Evolutionary conservation across 169 alveolate genomes (phyloP), one percentile per base, ranked within the genome.

Genomic region (Blepharisma undulans): DNA sequence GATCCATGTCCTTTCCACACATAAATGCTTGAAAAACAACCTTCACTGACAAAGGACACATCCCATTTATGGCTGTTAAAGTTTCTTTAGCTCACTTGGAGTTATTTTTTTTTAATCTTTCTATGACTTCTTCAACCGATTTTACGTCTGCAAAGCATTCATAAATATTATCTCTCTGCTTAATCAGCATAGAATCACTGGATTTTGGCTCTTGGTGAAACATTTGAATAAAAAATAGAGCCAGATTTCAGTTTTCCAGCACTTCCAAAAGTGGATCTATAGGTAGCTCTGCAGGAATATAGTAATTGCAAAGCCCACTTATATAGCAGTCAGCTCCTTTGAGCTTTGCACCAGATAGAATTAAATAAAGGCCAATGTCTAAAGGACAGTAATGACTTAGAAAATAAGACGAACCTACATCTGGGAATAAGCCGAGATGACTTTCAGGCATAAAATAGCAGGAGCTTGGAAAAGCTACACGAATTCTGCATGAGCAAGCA

Each of bases 381-480:
- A 93, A 36, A n/a, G 93, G 90, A 72, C 95, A 89, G 27, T 27
- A 30, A 84, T 96, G 94, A 21, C 97, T 90, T 71, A 97, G 91
- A 94, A 96, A 95, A 88, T 94, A 97, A 21, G 97, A 87, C 12
- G 97, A 98, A 6, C 98, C 99, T 18, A 96, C 98, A 93, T 98
- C 98, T 25, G 99, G 97, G 84, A 97, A 96, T 78, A 96, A 94
- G 59, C 98, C 99, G 32, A 98, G 95, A 36, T 92, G 95, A 21
- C 96, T 96, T 93, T 98, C 99, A 22, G 99, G 99, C 99, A 98
- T 98, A 0, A 98, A 97, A 76, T 92, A 96, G 22, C 93, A 91
- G 32, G 98, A 94, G 21, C 93, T 95, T 76, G 96, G 97, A 29
- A 98, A 96, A 5, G 98, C 98, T 27, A 98, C 92, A 85, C 98